Percentiles rank a stretch among this genome's conserved stretches.
Evolutionary conservation across 2,329 filamentous ascomycete genomes (phyloP).

Genomic region (Herpotrichia juniperi): DNA sequence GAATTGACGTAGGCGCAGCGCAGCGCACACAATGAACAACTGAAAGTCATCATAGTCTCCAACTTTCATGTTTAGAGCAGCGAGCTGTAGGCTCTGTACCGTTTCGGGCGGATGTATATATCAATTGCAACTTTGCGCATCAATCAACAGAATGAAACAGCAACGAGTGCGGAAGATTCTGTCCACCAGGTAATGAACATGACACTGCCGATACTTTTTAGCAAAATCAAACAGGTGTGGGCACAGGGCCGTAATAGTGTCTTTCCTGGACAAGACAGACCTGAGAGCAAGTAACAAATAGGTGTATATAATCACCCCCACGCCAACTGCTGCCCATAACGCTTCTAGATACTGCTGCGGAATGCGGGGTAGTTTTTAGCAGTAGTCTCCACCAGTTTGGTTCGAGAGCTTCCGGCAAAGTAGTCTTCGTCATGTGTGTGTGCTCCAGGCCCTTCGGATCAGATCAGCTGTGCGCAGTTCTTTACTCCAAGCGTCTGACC

Average conservation of each 20-base stretch:
- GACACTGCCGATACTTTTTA: no score
- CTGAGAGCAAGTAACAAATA: no score
- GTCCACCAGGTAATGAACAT: no score
- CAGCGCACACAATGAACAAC: background rate
- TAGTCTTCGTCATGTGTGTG: background rate
- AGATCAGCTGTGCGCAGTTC: background rate
- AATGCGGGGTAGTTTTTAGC: conserved; percentile 1
- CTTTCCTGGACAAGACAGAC: no score
- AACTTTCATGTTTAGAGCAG: background rate
- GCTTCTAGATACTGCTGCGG: background rate
- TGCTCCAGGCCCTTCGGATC: no score
- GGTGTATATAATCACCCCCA: no score
- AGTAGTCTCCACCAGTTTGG: conserved; percentile 2
- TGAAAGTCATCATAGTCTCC: background rate
- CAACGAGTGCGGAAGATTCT: no score
- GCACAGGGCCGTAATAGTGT: no score
- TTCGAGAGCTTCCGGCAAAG: background rate
- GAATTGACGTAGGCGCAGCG: conserved; percentile 69
- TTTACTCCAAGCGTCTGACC: background rate
- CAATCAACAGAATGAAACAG: background rate
- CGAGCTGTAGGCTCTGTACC: background rate
- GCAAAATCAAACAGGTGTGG: no score
- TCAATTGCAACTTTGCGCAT: background rate
- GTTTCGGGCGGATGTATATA: background rate
- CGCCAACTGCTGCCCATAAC: no score